phyloP scores from a whole-genome alignment of 495 filamentous ascomycete genomes.

The Collariella sp. region DNA sequence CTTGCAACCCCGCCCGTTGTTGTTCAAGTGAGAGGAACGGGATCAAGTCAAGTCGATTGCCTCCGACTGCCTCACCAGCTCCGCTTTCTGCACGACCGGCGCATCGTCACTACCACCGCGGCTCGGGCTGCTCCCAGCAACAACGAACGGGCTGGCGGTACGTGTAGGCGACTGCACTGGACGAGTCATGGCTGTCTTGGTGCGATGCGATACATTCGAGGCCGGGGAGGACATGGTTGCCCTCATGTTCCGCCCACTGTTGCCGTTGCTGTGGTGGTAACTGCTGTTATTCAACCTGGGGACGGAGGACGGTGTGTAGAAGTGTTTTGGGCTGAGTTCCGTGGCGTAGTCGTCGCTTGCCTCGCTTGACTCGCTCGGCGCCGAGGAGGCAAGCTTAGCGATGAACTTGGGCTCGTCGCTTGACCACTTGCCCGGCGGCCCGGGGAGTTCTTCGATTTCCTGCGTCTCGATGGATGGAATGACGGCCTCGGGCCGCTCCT shows the following conservation, averaged over 20 bases:
- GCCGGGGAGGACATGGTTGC: background rate
- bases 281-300: no score
- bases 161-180: background rate
- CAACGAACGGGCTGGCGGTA: background rate
- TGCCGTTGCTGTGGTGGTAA: background rate
- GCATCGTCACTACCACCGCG: background rate
- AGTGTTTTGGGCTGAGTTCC: background rate
- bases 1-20: background rate
- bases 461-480: background rate
- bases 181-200: background rate
- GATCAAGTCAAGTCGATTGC: conserved; percentile 1
- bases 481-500: background rate
- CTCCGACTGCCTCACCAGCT: background rate
- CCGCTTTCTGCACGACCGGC: background rate
- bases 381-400: background rate
- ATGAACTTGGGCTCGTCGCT: background rate
- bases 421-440: background rate
- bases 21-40: background rate
- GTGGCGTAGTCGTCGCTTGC: background rate
- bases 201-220: background rate
- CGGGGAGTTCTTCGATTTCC: background rate
- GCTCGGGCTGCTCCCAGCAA: background rate
- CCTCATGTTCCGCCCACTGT: background rate
- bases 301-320: background rate
- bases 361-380: background rate